A percentile compares a stretch with the other conserved stretches of the same genome.
These are phyloP conservation scores for Trypanosoma platydactyli DNA, from an alignment of 208 protist species.

Conservation along the genomic window DNA sequence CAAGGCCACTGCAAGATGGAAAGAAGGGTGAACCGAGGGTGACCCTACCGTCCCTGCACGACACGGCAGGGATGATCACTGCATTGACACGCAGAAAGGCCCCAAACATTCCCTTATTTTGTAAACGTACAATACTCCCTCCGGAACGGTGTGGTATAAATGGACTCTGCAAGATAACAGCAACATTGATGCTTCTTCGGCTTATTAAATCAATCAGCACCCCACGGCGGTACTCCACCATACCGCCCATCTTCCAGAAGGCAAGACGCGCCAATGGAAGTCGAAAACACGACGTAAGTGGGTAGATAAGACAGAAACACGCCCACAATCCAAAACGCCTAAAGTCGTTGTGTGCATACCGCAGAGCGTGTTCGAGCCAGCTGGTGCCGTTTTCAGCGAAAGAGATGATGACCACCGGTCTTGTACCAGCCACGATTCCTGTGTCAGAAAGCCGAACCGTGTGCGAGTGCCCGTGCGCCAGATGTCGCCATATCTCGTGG, in stretches of 20 bases:
- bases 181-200: constrained; percentile 4
- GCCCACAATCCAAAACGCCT: constrained; percentile 6
- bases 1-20: not conserved
- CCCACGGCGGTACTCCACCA: constrained; percentile 13
- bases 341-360: constrained; percentile 7
- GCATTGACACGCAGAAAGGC: constrained; percentile 9
- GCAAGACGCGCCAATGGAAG: constrained; percentile 6
- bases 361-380: constrained; percentile 16
- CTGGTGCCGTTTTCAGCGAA: constrained; percentile 1
- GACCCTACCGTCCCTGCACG: not conserved
- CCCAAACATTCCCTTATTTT: constrained; percentile 18
- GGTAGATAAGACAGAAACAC: constrained; percentile 11
- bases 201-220: constrained; percentile 17
- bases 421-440: not conserved
- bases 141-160: not conserved
- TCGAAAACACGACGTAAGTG: constrained; percentile 13
- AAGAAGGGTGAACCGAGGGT: not conserved
- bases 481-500: constrained; percentile 1
- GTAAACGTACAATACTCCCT: not conserved
- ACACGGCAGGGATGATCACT: not conserved
- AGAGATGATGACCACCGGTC: constrained; percentile 3
- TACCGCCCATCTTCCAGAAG: constrained; percentile 17
- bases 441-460: not conserved
- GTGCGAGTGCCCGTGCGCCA: constrained; percentile 4
- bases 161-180: constrained; percentile 7